phyloP scores from a whole-genome alignment of 208 protist genomes.

The Crithidia mellificae region DNA sequence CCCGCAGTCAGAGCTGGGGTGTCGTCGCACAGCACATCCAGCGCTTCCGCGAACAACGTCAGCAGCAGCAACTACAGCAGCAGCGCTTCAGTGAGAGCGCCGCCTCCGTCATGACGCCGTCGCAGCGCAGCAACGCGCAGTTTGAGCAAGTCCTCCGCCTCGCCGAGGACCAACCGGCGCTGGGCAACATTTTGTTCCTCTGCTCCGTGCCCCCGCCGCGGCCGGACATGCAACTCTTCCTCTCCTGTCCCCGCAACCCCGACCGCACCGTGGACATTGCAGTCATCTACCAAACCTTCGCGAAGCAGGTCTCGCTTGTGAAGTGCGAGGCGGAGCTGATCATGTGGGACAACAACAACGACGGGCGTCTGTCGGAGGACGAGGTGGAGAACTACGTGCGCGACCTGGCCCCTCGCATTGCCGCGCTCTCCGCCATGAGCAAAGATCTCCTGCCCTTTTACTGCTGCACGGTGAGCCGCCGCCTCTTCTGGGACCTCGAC shows the following conservation, averaged over 20 bases:
- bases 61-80: too few relatives aligned
- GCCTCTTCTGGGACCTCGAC: conserved; percentile 91
- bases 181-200: conserved; percentile 61
- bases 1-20: conserved; percentile 14
- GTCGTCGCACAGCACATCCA: conserved; percentile 16
- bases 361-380: conserved; percentile 82
- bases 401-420: conserved; percentile 73
- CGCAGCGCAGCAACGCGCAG: conserved; percentile 15
- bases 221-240: conserved; percentile 63
- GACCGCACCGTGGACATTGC: conserved; percentile 56
- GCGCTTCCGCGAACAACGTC: conserved; percentile 15
- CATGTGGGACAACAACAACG: conserved; percentile 85
- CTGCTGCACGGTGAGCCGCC: conserved; percentile 86
- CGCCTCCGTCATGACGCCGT: neutral
- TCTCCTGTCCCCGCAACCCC: conserved; percentile 62
- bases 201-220: conserved; percentile 48
- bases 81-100: conserved; percentile 1
- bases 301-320: conserved; percentile 82
- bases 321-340: conserved; percentile 85
- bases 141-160: conserved; percentile 25
- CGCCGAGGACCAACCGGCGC: conserved; percentile 34
- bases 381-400: conserved; percentile 90
- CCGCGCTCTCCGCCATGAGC: conserved; percentile 56
- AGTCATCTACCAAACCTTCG: conserved; percentile 71
- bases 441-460: conserved; percentile 86